A percentile compares a stretch with the other conserved stretches of the same genome.
phyloP scores from a whole-genome alignment of 352 stramenopile species.

The Thalassiosira pacifica region DNA sequence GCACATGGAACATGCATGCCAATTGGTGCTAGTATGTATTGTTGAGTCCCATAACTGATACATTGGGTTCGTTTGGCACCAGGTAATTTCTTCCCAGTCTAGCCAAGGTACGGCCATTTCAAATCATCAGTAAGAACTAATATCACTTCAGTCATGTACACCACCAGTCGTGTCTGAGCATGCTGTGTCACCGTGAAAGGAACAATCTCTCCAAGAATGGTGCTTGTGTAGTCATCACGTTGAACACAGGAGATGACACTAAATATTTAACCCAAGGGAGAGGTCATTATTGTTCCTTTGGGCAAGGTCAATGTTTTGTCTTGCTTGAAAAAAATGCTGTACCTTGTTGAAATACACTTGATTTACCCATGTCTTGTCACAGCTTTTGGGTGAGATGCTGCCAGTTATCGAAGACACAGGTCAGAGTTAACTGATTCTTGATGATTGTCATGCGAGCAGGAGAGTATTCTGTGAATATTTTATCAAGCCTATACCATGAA shows the following conservation, averaged over 20 bases:
- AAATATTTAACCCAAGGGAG: not conserved
- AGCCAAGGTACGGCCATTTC: not conserved
- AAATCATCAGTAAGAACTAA: not conserved
- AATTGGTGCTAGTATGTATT: not conserved
- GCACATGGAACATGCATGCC: too few relatives aligned
- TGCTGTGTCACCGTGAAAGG: not conserved
- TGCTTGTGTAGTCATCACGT: not conserved
- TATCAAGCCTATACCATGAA: not conserved
- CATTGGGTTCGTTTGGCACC: not conserved
- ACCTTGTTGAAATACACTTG: not conserved
- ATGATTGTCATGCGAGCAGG: not conserved
- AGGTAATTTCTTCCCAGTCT: not conserved
- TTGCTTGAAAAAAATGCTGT: slow-evolving; percentile 9
- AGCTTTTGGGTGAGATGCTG: not conserved
- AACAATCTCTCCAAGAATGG: not conserved
- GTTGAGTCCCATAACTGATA: not conserved
- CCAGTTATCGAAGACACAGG: slow-evolving; percentile 1
- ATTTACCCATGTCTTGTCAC: slow-evolving; percentile 1
- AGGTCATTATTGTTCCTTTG: not conserved
- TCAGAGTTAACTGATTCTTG: not conserved
- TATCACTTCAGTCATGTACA: not conserved
- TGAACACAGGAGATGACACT: not conserved
- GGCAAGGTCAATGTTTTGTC: not conserved
- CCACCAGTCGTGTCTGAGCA: not conserved
- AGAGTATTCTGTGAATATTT: not conserved